Evolutionary conservation across 306 rosid species (phyloP).

Genomic region (Hylodesmum podocarpum): DNA sequence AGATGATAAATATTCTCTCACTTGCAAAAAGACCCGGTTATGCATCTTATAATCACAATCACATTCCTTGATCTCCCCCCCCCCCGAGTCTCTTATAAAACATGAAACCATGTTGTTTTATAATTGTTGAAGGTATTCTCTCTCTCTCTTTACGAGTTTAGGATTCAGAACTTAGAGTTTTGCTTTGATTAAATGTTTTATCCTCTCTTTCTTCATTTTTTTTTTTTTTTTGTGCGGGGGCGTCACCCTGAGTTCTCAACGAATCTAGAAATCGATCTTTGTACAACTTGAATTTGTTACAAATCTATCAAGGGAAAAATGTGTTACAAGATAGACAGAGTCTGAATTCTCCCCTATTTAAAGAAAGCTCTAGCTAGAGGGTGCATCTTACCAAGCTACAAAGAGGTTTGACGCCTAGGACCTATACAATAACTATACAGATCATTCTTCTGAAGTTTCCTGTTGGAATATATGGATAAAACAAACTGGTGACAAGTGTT

Average conservation of each 20-base stretch:
- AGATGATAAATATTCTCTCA: too few species aligned
- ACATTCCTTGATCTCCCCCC: too few species aligned
- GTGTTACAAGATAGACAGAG: slow-evolving; percentile 25
- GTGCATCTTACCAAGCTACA: slow-evolving; percentile 50
- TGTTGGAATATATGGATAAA: slow-evolving; percentile 7
- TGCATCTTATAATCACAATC: too few species aligned
- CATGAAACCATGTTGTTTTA: background rate
- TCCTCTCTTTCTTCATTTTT: background rate
- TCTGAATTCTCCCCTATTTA: slow-evolving; percentile 18
- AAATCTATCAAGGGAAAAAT: slow-evolving; percentile 26
- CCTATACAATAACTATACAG: slow-evolving; percentile 42
- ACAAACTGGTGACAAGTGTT: slow-evolving; percentile 1
- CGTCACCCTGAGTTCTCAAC: background rate
- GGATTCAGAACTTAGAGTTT: background rate
- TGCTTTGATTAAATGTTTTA: background rate
- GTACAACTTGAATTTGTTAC: slow-evolving; percentile 37
- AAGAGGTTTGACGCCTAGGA: slow-evolving; percentile 42
- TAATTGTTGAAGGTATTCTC: too few species aligned
- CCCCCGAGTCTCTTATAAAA: too few species aligned
- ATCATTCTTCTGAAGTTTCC: slow-evolving; percentile 11
- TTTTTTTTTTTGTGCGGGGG: background rate
- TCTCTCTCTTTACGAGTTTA: too few species aligned
- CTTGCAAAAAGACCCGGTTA: too few species aligned
- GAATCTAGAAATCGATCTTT: slow-evolving; percentile 15
- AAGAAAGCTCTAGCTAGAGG: slow-evolving; percentile 37